Evolutionary conservation across 2,329 filamentous ascomycete species (phyloP).

Genomic region (Bipolaris cookei): DNA sequence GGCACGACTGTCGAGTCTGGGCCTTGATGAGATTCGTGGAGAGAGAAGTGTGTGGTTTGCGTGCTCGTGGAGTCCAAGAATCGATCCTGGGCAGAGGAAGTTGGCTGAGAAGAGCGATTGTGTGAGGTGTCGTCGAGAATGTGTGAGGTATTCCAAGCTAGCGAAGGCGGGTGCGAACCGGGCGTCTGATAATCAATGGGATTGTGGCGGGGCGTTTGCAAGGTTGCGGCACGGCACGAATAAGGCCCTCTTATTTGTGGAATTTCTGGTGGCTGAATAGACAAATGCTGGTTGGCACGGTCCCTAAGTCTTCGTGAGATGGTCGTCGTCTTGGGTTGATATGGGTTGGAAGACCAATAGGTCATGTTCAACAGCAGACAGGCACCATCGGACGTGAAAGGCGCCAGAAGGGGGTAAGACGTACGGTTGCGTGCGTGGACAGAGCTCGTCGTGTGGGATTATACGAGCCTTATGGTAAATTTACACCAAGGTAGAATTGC

Average conservation of each 20-base stretch:
- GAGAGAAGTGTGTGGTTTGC: slow-evolving; percentile 26
- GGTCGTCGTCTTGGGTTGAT: slow-evolving; percentile 37
- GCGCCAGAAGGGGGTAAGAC: slow-evolving; percentile 45
- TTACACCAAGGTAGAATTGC: slow-evolving; percentile 44
- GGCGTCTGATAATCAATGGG: slow-evolving; percentile 38
- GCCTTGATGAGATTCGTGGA: slow-evolving; percentile 28
- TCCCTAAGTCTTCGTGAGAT: slow-evolving; percentile 47
- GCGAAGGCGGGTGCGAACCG: slow-evolving; percentile 30
- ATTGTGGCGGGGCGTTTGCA: slow-evolving; percentile 38
- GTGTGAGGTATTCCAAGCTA: slow-evolving; percentile 33
- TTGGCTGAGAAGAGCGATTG: slow-evolving; percentile 29
- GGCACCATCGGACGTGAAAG: slow-evolving; percentile 37
- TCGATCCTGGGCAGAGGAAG: slow-evolving; percentile 19
- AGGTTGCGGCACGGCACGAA: slow-evolving; percentile 44
- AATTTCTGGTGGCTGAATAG: slow-evolving; percentile 40
- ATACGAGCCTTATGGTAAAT: slow-evolving; percentile 41
- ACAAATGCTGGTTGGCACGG: slow-evolving; percentile 37
- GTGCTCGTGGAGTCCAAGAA: slow-evolving; percentile 24
- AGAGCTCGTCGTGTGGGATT: slow-evolving; percentile 30
- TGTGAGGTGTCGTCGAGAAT: slow-evolving; percentile 26
- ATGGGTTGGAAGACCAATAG: slow-evolving; percentile 40
- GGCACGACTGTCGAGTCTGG: slow-evolving; percentile 20
- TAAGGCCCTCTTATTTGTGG: slow-evolving; percentile 36
- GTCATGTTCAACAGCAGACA: slow-evolving; percentile 43
- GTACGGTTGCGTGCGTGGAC: slow-evolving; percentile 43